phyloP scores from a whole-genome alignment of 176 grass and related monocot genomes.

The Oryza nivara region DNA sequence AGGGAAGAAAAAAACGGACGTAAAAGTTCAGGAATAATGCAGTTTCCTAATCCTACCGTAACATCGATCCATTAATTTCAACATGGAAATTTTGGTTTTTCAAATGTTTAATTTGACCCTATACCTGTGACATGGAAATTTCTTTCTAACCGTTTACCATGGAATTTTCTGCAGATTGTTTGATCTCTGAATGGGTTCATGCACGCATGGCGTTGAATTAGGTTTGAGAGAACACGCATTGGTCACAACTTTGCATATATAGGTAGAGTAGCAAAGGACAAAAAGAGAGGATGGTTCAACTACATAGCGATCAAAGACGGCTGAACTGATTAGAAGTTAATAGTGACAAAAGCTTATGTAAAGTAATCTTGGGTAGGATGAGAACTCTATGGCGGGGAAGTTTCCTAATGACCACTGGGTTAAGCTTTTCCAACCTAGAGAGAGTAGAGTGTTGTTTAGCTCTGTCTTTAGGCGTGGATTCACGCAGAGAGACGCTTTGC shows the following conservation, averaged over 20 bases:
- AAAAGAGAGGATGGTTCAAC: background rate
- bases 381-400: background rate
- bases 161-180: background rate
- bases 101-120: background rate
- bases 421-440: background rate
- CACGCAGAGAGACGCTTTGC: background rate
- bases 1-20: background rate
- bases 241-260: background rate
- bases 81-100: background rate
- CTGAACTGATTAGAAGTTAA: background rate
- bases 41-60: background rate
- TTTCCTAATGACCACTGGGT: constrained; percentile 13
- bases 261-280: background rate
- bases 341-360: background rate
- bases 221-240: background rate
- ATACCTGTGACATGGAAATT: background rate
- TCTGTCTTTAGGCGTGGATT: constrained; percentile 2
- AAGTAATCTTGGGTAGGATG: background rate
- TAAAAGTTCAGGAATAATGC: background rate
- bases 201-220: background rate
- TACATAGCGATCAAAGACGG: background rate
- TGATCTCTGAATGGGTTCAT: background rate
- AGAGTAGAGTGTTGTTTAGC: background rate
- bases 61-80: background rate
- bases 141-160: background rate